Conservation (phyloP, 139 green algal species). For the Zygnema cylindricum region DNA sequence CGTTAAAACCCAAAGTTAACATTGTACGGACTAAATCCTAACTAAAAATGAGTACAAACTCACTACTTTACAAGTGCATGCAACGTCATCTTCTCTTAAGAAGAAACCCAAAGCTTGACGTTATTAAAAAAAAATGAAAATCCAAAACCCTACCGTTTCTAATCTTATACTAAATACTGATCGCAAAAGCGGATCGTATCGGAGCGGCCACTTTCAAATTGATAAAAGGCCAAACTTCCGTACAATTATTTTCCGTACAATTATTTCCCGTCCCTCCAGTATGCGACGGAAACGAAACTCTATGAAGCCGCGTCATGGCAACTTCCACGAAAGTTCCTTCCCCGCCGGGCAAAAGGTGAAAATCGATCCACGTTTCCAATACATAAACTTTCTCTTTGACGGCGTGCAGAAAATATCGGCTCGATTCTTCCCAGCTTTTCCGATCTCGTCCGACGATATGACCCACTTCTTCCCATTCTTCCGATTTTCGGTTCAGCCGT, state of each 20-base stretch:
- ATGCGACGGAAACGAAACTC: background rate
- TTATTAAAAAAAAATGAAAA: no score
- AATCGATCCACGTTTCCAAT: background rate
- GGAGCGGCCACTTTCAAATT: background rate
- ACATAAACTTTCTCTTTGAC: background rate
- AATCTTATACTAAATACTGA: background rate
- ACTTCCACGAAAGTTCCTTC: background rate
- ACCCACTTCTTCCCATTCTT: background rate
- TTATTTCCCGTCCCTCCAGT: background rate
- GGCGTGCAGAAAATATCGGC: background rate
- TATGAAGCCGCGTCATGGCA: background rate
- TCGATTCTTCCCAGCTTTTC: background rate
- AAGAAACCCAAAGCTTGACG: no score
- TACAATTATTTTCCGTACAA: background rate
- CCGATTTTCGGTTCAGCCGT: background rate
- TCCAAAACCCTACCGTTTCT: no score
- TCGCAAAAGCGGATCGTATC: background rate
- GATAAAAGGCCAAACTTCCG: background rate
- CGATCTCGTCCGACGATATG: background rate
- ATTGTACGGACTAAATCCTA: no score
- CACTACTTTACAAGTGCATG: no score
- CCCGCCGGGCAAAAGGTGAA: background rate
- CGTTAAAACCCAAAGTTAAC: no score
- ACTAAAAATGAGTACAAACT: no score
- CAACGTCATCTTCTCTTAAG: no score